Evolutionary conservation across 192 early-diverging fungal genomes (phyloP).

Genomic region (Linnemannia exigua): DNA sequence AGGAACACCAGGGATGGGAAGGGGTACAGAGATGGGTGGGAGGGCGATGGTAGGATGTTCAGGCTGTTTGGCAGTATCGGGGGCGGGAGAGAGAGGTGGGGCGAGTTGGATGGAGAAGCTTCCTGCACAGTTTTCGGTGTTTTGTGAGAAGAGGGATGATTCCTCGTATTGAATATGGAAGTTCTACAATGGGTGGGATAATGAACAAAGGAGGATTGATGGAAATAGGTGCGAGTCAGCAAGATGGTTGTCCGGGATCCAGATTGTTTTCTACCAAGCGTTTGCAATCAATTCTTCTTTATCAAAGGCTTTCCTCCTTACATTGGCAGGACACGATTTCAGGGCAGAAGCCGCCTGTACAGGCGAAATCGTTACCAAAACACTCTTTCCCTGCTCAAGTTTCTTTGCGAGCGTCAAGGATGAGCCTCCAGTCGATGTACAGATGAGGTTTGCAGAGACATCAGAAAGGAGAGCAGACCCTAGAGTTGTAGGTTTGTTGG

Average conservation of each 20-base stretch:
- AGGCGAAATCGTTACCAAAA: background rate
- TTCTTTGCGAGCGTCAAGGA: slow-evolving; percentile 12
- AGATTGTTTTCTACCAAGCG: background rate
- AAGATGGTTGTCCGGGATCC: background rate
- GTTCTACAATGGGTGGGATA: background rate
- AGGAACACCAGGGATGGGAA: background rate
- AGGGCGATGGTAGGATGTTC: background rate
- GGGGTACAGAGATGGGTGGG: background rate
- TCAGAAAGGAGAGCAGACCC: background rate
- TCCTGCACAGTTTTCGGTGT: slow-evolving; percentile 5
- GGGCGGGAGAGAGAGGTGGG: too few relatives aligned
- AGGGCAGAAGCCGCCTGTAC: slow-evolving; percentile 12
- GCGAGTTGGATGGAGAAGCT: background rate
- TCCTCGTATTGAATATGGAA: slow-evolving; percentile 21
- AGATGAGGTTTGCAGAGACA: slow-evolving; percentile 37
- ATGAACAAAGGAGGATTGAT: background rate
- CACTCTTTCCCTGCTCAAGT: background rate
- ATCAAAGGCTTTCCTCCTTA: background rate
- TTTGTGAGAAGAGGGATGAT: background rate
- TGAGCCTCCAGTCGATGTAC: background rate
- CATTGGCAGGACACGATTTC: slow-evolving; percentile 32
- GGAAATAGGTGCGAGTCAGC: background rate
- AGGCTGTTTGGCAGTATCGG: background rate
- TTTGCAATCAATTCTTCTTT: background rate
- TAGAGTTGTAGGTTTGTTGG: background rate